Evolutionary conservation across 768 basidiomycete species (phyloP).

Genomic region (Leccinellum luteum): DNA sequence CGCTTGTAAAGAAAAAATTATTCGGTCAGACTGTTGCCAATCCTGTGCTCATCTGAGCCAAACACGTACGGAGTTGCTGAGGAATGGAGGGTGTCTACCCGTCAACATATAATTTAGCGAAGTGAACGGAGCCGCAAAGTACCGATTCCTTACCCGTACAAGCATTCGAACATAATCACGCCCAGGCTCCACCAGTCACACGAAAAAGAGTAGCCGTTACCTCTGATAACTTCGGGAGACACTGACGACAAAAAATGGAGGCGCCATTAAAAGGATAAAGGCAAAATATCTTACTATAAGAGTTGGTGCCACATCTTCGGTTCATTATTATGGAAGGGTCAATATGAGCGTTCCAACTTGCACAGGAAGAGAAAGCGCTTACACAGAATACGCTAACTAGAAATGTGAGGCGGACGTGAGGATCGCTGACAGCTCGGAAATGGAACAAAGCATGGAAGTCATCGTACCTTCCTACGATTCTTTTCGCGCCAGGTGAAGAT

Average conservation of each 20-base stretch:
- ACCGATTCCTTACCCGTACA: conserved; percentile 71
- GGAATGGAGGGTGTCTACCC: conserved; percentile 88
- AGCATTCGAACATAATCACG: conserved; percentile 94
- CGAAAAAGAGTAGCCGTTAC: conserved; percentile 89
- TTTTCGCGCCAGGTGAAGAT: conserved; percentile 96
- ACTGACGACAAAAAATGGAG: conserved; percentile 44
- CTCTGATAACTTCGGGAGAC: conserved; percentile 89
- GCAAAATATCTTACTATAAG: conserved; percentile 63
- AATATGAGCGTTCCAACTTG: conserved; percentile 13
- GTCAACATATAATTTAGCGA: conserved; percentile 24
- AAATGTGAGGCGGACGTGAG: conserved; percentile 23
- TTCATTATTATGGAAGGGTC: conserved; percentile 30
- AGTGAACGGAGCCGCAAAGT: conserved; percentile 24
- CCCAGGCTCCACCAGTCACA: conserved; percentile 99
- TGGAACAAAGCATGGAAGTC: conserved; percentile 29
- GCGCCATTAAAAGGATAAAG: conserved; percentile 25
- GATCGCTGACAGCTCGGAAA: conserved; percentile 23
- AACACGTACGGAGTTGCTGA: conserved; percentile 79
- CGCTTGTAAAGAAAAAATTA: conserved; percentile 46
- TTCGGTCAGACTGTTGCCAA: conserved; percentile 14
- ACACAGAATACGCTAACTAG: conserved; percentile 89
- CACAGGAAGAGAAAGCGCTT: conserved; percentile 35
- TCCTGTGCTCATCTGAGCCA: conserved; percentile 20
- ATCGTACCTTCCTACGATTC: conserved; percentile 79
- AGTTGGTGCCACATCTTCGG: conserved; percentile 78